Base-by-base conservation (phyloP, 495 filamentous ascomycete genomes). In the Aspergillus ellipticus region DNA sequence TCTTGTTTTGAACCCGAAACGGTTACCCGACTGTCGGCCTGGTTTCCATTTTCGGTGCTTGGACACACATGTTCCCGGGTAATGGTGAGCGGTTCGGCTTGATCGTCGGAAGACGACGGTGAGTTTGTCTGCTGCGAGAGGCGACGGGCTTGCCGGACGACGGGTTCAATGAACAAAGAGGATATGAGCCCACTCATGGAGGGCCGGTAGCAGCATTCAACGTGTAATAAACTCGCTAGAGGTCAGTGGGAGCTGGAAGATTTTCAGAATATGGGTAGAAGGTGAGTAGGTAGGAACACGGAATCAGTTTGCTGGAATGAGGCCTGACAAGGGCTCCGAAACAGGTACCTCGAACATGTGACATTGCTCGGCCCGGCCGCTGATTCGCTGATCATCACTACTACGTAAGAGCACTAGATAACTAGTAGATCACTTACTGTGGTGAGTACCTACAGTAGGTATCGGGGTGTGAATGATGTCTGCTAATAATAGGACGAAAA, bases 81-180 rank as follows among this genome's bases (percentile, higher is more conserved):
- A 51, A 33, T 65, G 41, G 47, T 51, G 28, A 48, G 49, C 4
- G 49, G 37, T 46, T 56, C 56, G 26, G 55, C 33, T 53, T 55
- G 46, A 55, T 51, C 48, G 57, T 63, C 51, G 24, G 54, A 58
- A 48, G 54, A 53, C 41, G 56, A 56, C 29, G 47, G 56, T 39
- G 55, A 11, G 51, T 53, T 45, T 43, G 58, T 53, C 29, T 58
- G 70, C 58, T 75, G 68, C 42, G 86, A 89, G 66, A 87, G 84
- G 57, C 87, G 85, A 56, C 85, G 83, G 57, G 86, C 85, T 73
- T 89, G 83, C 70, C 86, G 86, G 63, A 90, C 75, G 65, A 89
- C 87, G 49, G 88, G 84, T 59, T 89, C 88, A 64, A 89, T 86
- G 57, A 92, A 70, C 61, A 91, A 85, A 28, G 89, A 87, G 42